Evolutionary conservation across 2,329 filamentous ascomycete genomes (phyloP).

Genomic region (Elsinoe batatas): DNA sequence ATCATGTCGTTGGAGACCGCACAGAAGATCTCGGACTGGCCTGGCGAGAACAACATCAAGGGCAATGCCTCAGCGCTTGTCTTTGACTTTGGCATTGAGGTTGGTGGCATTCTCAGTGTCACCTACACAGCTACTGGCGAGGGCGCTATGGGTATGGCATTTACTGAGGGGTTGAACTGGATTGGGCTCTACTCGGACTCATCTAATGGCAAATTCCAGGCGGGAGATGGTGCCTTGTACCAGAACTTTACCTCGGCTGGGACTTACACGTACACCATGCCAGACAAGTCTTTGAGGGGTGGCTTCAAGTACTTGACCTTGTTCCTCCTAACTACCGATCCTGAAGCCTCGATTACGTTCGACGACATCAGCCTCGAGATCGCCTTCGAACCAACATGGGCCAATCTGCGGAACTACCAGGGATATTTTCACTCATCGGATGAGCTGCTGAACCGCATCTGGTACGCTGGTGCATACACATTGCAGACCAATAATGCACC

Average conservation of each 20-base stretch:
- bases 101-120: constrained; percentile 47
- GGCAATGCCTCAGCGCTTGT: constrained; percentile 45
- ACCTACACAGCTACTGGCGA: constrained; percentile 36
- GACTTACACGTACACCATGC: constrained; percentile 35
- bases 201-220: constrained; percentile 32
- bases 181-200: constrained; percentile 35
- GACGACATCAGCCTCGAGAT: constrained; percentile 35
- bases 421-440: constrained; percentile 30
- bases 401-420: constrained; percentile 30
- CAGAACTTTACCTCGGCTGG: constrained; percentile 29
- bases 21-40: constrained; percentile 25
- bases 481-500: constrained; percentile 30
- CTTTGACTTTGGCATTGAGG: constrained; percentile 50
- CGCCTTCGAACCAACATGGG: constrained; percentile 42
- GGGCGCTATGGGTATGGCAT: constrained; percentile 31
- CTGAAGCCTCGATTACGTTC: constrained; percentile 28
- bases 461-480: constrained; percentile 44
- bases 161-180: constrained; percentile 35
- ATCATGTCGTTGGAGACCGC: constrained; percentile 32
- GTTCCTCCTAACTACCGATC: constrained; percentile 31
- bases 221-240: constrained; percentile 37
- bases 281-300: constrained; percentile 37
- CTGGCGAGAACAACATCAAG: constrained; percentile 24
- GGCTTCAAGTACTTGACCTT: constrained; percentile 46
- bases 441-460: constrained; percentile 45